Conservation (phyloP, 1,139 yeast species). For the Hanseniaspora uvarum region DNA sequence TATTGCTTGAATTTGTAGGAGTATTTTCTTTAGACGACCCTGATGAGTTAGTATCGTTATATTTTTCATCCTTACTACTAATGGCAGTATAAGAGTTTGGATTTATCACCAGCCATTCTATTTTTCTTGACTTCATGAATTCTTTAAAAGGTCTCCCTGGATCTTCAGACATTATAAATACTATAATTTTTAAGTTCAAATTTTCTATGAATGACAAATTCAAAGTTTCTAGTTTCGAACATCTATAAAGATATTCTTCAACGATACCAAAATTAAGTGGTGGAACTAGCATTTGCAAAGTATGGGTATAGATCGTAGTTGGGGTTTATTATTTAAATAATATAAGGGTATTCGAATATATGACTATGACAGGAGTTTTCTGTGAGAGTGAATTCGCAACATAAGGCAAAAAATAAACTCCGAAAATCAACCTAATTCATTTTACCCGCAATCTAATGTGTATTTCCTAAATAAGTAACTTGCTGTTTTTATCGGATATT, state of each 20-base stretch:
- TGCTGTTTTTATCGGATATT: no score
- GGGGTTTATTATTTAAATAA: no score
- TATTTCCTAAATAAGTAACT: no score
- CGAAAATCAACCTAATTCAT: not conserved
- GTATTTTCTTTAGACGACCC: not conserved
- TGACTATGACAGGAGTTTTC: not conserved
- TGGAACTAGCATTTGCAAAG: constrained; percentile 50
- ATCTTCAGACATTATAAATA: constrained; percentile 61
- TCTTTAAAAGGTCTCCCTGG: constrained; percentile 43
- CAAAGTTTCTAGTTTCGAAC: constrained; percentile 26
- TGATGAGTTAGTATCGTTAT: constrained; percentile 22
- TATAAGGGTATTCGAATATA: not conserved
- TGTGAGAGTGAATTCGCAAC: not conserved
- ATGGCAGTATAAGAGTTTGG: constrained; percentile 23
- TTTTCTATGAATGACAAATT: constrained; percentile 61
- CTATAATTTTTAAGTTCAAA: constrained; percentile 44
- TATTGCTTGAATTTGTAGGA: not conserved
- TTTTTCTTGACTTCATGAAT: constrained; percentile 29
- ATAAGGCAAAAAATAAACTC: not conserved
- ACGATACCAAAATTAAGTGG: constrained; percentile 73
- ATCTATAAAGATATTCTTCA: constrained; percentile 52
- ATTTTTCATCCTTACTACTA: constrained; percentile 25
- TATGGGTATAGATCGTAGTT: no score
- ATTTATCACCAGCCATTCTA: constrained; percentile 28
- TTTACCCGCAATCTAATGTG: no score